phyloP scores from a whole-genome alignment of 139 green algal species.

The Chlamydomonas asymmetrica region DNA sequence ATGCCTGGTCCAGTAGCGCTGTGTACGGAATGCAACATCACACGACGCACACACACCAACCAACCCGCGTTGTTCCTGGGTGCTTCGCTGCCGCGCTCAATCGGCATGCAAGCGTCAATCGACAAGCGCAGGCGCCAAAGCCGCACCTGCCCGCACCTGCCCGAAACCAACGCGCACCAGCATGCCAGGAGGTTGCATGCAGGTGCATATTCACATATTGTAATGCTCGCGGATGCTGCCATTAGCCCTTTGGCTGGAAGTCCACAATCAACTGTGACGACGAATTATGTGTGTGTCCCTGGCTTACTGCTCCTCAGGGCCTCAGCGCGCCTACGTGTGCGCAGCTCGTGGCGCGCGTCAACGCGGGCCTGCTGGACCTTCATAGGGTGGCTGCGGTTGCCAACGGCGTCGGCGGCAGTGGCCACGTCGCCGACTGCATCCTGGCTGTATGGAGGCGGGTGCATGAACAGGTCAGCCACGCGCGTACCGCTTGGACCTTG shows the following conservation, averaged over 20 bases:
- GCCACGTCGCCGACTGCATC: not conserved
- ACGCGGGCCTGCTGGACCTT: constrained; percentile 15
- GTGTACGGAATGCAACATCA: too few relatives aligned
- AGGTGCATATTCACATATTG: not conserved
- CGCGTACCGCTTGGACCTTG: too few relatives aligned
- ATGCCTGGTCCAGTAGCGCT: too few relatives aligned
- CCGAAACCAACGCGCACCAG: not conserved
- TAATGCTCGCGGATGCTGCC: constrained; percentile 1
- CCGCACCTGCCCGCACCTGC: not conserved
- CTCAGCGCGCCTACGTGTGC: not conserved
- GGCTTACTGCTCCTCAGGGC: not conserved
- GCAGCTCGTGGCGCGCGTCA: constrained; percentile 17
- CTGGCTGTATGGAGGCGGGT: constrained; percentile 13
- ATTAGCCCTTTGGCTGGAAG: not conserved
- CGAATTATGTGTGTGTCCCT: not conserved
- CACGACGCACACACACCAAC: too few relatives aligned
- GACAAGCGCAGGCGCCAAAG: not conserved
- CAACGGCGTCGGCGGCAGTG: constrained; percentile 18
- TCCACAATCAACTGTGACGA: not conserved
- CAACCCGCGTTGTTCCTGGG: too few relatives aligned
- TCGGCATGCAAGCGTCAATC: too few relatives aligned
- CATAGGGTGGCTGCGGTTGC: not conserved
- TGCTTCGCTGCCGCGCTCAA: too few relatives aligned
- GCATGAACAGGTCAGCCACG: constrained; percentile 7
- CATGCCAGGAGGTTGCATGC: not conserved